Conservation (phyloP, 225 moss, liverwort and hornwort genomes). For the Lunularia cruciata region DNA sequence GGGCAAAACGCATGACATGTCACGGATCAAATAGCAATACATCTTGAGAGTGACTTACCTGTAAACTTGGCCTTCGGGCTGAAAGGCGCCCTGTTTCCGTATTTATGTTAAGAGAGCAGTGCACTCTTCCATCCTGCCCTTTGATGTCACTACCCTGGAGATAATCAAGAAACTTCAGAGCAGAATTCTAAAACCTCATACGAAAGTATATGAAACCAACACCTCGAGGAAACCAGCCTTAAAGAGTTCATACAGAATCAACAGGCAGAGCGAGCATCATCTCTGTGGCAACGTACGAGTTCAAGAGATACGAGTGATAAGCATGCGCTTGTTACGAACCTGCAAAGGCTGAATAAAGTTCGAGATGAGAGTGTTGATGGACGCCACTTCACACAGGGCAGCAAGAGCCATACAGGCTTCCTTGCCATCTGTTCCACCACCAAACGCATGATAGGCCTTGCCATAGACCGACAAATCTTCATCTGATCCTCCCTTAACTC, state of each 20-base stretch:
- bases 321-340: constrained; percentile 35
- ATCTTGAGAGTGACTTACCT: too few species aligned
- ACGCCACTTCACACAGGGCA: constrained; percentile 93
- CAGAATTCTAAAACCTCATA: background rate
- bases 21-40: too few species aligned
- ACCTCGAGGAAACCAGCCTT: too few species aligned
- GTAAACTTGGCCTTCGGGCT: constrained; percentile 97
- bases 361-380: constrained; percentile 90
- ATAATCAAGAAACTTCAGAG: constrained; percentile 6
- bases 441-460: constrained; percentile 73
- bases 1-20: too few species aligned
- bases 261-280: background rate
- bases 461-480: constrained; percentile 87
- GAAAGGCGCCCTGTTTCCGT: constrained; percentile 98
- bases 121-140: constrained; percentile 80
- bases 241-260: background rate
- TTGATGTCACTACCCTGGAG: constrained; percentile 87
- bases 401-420: constrained; percentile 96
- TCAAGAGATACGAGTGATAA: too few species aligned
- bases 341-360: constrained; percentile 96
- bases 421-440: constrained; percentile 76
- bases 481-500: constrained; percentile 55
- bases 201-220: too few species aligned
- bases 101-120: constrained; percentile 96
- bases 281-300: too few species aligned